phyloP scores from a whole-genome alignment of 2,329 filamentous ascomycete species.

The Aurifilum marmelostoma region DNA sequence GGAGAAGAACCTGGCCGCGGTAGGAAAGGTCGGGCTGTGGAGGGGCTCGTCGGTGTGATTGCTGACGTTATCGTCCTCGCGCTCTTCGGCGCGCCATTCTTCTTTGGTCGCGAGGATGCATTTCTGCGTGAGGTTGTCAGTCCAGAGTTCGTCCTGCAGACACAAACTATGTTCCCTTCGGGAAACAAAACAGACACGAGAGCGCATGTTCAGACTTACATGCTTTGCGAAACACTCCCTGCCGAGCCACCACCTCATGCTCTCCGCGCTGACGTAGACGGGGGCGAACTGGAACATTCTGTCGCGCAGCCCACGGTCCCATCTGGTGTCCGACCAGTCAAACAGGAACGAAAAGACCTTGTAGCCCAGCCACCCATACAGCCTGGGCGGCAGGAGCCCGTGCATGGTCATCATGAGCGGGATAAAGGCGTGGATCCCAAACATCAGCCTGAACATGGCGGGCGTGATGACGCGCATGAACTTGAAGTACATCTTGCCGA shows the following conservation, averaged over 20 bases:
- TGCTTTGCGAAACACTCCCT: conserved; percentile 48
- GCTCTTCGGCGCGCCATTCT: conserved; percentile 64
- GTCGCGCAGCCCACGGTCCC: conserved; percentile 78
- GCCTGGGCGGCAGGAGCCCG: conserved; percentile 59
- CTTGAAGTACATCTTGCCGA: conserved; percentile 87
- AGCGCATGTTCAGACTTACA: conserved; percentile 15
- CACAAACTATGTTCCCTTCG: no score
- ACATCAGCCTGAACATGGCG: conserved; percentile 75
- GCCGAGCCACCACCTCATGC: conserved; percentile 97
- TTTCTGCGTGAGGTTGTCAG: conserved; percentile 56
- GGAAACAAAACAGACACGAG: background rate
- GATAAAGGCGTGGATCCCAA: conserved; percentile 92
- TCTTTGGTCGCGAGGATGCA: conserved; percentile 84
- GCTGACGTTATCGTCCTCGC: conserved; percentile 55
- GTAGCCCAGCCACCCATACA: conserved; percentile 86
- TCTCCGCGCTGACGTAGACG: conserved; percentile 86
- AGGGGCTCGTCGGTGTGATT: conserved; percentile 9
- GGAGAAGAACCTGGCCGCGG: conserved; percentile 11
- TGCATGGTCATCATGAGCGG: conserved; percentile 92
- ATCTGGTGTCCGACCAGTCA: conserved; percentile 80
- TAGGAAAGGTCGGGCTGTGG: conserved; percentile 29
- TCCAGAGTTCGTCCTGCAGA: background rate
- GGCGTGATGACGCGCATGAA: conserved; percentile 85
- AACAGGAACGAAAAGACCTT: conserved; percentile 89
- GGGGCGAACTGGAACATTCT: conserved; percentile 93